A percentile compares a stretch with the other conserved stretches of the same genome.
Evolutionary conservation across 495 filamentous ascomycete species (phyloP).

Genomic region (Penicillium diatomitis): DNA sequence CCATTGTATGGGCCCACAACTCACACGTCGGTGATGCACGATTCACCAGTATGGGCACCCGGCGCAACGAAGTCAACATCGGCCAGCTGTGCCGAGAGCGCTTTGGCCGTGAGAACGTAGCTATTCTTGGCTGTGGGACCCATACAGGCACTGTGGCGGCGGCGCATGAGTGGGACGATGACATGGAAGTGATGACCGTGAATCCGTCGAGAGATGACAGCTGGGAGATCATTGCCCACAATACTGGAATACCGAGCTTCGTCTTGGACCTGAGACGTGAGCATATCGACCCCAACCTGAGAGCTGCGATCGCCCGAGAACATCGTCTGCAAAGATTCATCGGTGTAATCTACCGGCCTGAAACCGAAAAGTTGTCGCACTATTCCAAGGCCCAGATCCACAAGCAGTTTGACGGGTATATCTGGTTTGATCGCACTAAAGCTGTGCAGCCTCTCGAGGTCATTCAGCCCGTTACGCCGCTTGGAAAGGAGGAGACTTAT

Average conservation of each 20-base stretch:
- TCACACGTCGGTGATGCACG: slow-evolving; percentile 53
- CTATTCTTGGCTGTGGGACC: slow-evolving; percentile 44
- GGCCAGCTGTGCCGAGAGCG: slow-evolving; percentile 47
- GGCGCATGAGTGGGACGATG: slow-evolving; percentile 46
- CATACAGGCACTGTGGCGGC: slow-evolving; percentile 51
- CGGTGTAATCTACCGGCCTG: slow-evolving; percentile 51
- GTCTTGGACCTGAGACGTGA: slow-evolving; percentile 40
- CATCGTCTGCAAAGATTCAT: slow-evolving; percentile 45
- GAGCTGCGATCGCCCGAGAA: slow-evolving; percentile 30
- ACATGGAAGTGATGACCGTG: slow-evolving; percentile 46
- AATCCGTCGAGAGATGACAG: slow-evolving; percentile 32
- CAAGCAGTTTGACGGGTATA: slow-evolving; percentile 46
- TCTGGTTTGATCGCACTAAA: slow-evolving; percentile 48
- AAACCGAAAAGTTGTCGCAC: slow-evolving; percentile 45
- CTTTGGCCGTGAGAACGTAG: slow-evolving; percentile 37
- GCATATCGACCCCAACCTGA: slow-evolving; percentile 25
- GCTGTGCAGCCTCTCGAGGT: slow-evolving; percentile 44
- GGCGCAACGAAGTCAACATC: slow-evolving; percentile 43
- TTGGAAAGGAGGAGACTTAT: slow-evolving; percentile 45
- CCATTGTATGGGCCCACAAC: slow-evolving; percentile 53
- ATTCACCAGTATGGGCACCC: slow-evolving; percentile 44
- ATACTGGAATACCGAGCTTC: slow-evolving; percentile 38
- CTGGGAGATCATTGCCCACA: slow-evolving; percentile 38
- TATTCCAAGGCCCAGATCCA: slow-evolving; percentile 46
- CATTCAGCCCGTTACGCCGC: slow-evolving; percentile 39